Percentiles rank a stretch among this genome's conserved stretches.
These are phyloP conservation scores for Euphorbia celastroides DNA, from an alignment of 441 rosid species.

Conservation along the genomic window DNA sequence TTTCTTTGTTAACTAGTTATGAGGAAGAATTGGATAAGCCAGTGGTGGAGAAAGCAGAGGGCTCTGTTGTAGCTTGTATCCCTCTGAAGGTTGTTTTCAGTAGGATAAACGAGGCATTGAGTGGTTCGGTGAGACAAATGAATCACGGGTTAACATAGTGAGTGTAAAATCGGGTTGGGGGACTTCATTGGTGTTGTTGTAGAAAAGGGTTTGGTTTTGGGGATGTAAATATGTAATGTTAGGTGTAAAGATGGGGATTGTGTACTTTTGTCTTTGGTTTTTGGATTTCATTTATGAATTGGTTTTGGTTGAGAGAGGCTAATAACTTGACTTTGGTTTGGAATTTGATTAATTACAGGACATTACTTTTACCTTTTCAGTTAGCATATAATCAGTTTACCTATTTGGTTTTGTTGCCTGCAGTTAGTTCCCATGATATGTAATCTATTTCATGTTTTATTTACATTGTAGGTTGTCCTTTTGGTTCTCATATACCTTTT, in stretches of 20 bases:
- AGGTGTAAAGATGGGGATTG: slow-evolving; percentile 33
- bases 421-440: too few species aligned
- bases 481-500: too few species aligned
- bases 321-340: slow-evolving; percentile 24
- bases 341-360: too few species aligned
- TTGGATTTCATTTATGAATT: slow-evolving; percentile 26
- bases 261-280: slow-evolving; percentile 18
- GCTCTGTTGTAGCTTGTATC: slow-evolving; percentile 69
- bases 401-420: too few species aligned
- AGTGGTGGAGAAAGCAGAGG: slow-evolving; percentile 44
- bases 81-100: slow-evolving; percentile 88
- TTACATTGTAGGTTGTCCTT: too few species aligned
- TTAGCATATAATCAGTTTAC: too few species aligned
- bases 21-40: slow-evolving; percentile 39
- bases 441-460: too few species aligned
- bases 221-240: slow-evolving; percentile 41
- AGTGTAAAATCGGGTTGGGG: too few species aligned
- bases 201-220: slow-evolving; percentile 20
- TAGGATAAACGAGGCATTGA: slow-evolving; percentile 80
- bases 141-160: slow-evolving; percentile 41
- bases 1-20: slow-evolving; percentile 69
- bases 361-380: too few species aligned
- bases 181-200: too few species aligned
- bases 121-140: slow-evolving; percentile 53
- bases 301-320: slow-evolving; percentile 25